These are phyloP conservation scores for Breynia disticha DNA, from an alignment of 441 rosid genomes.

Conservation along the genomic window DNA sequence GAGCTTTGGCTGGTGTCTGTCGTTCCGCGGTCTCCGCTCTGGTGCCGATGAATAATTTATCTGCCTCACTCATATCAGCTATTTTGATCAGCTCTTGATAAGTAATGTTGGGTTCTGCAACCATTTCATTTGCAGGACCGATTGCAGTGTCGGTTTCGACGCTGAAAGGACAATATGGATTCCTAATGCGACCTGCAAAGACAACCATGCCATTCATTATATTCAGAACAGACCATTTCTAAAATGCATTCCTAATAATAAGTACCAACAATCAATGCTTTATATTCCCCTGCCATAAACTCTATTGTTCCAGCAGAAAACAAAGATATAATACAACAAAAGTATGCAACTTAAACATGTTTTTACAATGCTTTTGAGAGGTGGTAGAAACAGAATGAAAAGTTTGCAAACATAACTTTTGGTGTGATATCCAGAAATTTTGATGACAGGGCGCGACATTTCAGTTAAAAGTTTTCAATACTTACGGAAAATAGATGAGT, in stretches of 20 bases:
- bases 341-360: too few relatives aligned
- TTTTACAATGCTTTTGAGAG: too few relatives aligned
- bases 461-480: too few relatives aligned
- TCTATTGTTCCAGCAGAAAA: constrained; percentile 86
- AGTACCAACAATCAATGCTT: constrained; percentile 83
- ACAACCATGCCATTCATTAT: constrained; percentile 80
- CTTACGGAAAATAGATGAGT: too few relatives aligned
- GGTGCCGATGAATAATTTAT: constrained; percentile 70
- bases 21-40: constrained; percentile 46
- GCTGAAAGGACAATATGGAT: constrained; percentile 79
- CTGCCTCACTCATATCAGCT: constrained; percentile 82
- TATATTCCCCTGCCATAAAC: constrained; percentile 96
- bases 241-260: constrained; percentile 88
- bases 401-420: too few relatives aligned
- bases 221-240: constrained; percentile 94
- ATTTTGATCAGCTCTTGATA: constrained; percentile 67
- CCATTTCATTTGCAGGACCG: constrained; percentile 93
- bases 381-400: too few relatives aligned
- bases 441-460: too few relatives aligned
- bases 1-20: too few relatives aligned
- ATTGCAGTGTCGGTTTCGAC: constrained; percentile 66
- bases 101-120: constrained; percentile 73
- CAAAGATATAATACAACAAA: neutral
- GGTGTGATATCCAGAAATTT: too few relatives aligned
- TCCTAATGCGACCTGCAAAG: constrained; percentile 55